Percentiles rank a stretch among this genome's conserved stretches.
Conservation (phyloP, 352 stramenopile species). For the Globisporangium uncinulatum region DNA sequence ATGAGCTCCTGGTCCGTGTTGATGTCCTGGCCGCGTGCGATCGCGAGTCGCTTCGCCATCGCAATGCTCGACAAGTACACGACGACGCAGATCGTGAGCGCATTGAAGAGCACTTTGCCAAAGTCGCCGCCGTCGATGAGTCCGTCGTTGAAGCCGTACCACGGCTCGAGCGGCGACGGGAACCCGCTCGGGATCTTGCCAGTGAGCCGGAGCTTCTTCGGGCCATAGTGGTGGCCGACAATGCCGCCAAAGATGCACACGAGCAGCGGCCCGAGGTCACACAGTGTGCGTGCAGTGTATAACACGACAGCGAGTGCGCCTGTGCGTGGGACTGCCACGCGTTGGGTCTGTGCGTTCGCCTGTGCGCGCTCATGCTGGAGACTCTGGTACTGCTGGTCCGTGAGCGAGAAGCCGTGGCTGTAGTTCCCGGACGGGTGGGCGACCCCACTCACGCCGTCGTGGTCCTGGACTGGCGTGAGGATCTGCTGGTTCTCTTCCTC, state of each 20-base stretch:
- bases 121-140: no score
- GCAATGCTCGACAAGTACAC: conserved; percentile 91
- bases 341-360: no score
- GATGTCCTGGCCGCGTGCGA: conserved; percentile 76
- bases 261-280: conserved; percentile 62
- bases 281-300: conserved; percentile 21
- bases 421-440: conserved; percentile 11
- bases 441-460: conserved; percentile 3
- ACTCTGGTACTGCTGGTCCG: conserved; percentile 38
- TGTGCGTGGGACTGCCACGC: conserved; percentile 10
- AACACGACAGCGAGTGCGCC: conserved; percentile 14
- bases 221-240: conserved; percentile 46
- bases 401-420: conserved; percentile 33
- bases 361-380: conserved; percentile 18
- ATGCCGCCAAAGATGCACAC: conserved; percentile 78
- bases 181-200: conserved; percentile 71
- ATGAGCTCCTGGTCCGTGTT: conserved; percentile 87
- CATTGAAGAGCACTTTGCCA: conserved; percentile 70
- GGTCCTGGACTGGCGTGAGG: conserved; percentile 8
- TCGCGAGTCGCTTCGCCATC: conserved; percentile 82
- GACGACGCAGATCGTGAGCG: conserved; percentile 82
- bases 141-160: conserved; percentile 40
- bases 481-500: conserved; percentile 12
- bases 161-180: conserved; percentile 36
- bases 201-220: conserved; percentile 66